Evolutionary conservation across 768 basidiomycete genomes (phyloP), one percentile per base, ranked within the genome.

Genomic region (Amanita polypyramis): DNA sequence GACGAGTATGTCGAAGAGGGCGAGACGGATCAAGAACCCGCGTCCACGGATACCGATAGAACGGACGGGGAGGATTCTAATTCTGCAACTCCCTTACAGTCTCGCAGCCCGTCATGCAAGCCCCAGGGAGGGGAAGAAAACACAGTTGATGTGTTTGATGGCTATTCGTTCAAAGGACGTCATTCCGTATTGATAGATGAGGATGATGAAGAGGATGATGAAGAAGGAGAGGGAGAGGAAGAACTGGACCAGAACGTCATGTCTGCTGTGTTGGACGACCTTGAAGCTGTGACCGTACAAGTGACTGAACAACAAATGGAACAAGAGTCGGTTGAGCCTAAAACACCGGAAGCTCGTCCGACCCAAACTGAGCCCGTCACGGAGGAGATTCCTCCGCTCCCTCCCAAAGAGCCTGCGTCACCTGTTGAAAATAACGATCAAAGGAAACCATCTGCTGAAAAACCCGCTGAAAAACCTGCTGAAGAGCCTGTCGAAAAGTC

Each of bases 151-250:
- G 80, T 94, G 25, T 96, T 94, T 59, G 92, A 93, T 63, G 92
- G 91, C 3, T 96, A 96, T 65, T 90, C 87, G 39, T 96, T 89
- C 75, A 90, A 89, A 63, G 91, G 88, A 8, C 73, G 86, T 14
- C 73, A 88, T 64, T 90, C 88, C 2, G 73, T 92, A 51, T 66
- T 90, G 44, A 64, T 90, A 38, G 87, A 85, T 54, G 82, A 76
- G 4, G 81, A 80, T 5, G 78, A 76, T 1, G 79, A 73, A 21
- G 70, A 64, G 21, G 68, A 54, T 53, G 64, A 45, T 46, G 67
- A 64, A 20, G 69, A 57, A 52, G 71, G 58, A 50, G 72, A 75
- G 21, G 75, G 72, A 4, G 74, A 73, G 10, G 30, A 32, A 7
- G 49, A 44, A 23, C 6, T 23, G 65, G 63, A 19, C 65, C 67